Evolutionary conservation across 208 protist species (phyloP).

Genomic region (Wallacemonas collosoma): DNA sequence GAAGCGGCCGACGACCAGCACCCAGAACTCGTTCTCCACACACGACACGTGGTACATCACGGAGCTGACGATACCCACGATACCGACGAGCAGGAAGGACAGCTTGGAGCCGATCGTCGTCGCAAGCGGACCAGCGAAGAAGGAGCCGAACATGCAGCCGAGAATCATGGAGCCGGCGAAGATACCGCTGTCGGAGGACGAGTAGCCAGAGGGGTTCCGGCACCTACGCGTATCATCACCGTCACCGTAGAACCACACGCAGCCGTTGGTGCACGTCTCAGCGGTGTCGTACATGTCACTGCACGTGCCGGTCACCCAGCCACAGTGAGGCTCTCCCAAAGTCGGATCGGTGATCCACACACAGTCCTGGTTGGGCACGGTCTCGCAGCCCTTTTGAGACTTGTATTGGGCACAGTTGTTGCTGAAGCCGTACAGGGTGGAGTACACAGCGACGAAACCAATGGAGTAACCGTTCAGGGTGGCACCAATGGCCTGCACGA

Average conservation of each 20-base stretch:
- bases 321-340: slow-evolving; percentile 22
- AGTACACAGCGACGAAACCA: slow-evolving; percentile 78
- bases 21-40: slow-evolving; percentile 61
- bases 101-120: slow-evolving; percentile 48
- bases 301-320: slow-evolving; percentile 42
- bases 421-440: slow-evolving; percentile 51
- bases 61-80: slow-evolving; percentile 53
- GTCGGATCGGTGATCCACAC: slow-evolving; percentile 36
- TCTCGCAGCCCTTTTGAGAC: slow-evolving; percentile 34
- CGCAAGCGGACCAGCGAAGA: slow-evolving; percentile 56
- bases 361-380: slow-evolving; percentile 54
- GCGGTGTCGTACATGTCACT: neutral
- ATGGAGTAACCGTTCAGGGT: slow-evolving; percentile 60
- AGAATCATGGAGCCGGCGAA: slow-evolving; percentile 86
- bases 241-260: slow-evolving; percentile 55
- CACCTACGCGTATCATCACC: slow-evolving; percentile 19
- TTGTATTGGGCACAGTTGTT: slow-evolving; percentile 61
- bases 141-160: slow-evolving; percentile 74
- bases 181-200: slow-evolving; percentile 62
- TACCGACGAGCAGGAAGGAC: slow-evolving; percentile 60
- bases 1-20: slow-evolving; percentile 69
- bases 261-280: slow-evolving; percentile 16
- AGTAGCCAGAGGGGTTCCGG: slow-evolving; percentile 59
- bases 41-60: slow-evolving; percentile 67
- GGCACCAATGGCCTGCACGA: slow-evolving; percentile 33